Percentiles rank a stretch among this genome's conserved stretches.
Conservation (phyloP, 768 basidiomycete genomes). For the Agrocybe pediades region DNA sequence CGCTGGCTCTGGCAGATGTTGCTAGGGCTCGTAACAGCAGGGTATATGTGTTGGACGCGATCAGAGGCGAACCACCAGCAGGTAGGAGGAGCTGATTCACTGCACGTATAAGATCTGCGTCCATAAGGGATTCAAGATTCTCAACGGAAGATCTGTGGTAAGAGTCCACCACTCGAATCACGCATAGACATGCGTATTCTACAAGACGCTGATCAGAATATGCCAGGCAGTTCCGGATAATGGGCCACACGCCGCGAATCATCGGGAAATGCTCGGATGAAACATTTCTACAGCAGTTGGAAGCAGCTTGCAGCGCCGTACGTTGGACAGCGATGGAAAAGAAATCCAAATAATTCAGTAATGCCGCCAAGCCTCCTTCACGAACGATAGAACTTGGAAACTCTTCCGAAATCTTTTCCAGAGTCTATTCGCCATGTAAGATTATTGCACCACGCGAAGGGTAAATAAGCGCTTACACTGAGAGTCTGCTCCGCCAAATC, state of each 20-base stretch:
- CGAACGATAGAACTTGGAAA: constrained; percentile 95
- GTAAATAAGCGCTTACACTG: constrained; percentile 62
- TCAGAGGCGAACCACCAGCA: constrained; percentile 82
- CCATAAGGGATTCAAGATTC: constrained; percentile 85
- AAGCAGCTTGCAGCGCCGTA: constrained; percentile 93
- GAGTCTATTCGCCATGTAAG: constrained; percentile 58
- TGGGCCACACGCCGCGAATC: constrained; percentile 89
- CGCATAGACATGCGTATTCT: constrained; percentile 92
- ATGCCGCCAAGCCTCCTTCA: constrained; percentile 90
- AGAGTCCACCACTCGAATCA: constrained; percentile 92
- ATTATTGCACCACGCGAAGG: constrained; percentile 18
- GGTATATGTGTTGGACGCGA: constrained; percentile 88
- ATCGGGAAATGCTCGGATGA: constrained; percentile 87
- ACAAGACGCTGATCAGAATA: constrained; percentile 97
- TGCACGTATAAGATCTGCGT: constrained; percentile 75
- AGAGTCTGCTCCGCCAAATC: constrained; percentile 98
- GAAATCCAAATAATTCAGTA: constrained; percentile 96
- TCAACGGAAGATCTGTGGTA: constrained; percentile 85
- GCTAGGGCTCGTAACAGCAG: constrained; percentile 84
- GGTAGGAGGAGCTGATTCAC: constrained; percentile 86
- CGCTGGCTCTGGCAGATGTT: constrained; percentile 84
- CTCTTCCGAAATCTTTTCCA: constrained; percentile 98
- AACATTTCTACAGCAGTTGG: constrained; percentile 95
- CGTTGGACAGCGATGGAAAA: constrained; percentile 98
- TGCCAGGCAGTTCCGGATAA: constrained; percentile 87